These are phyloP conservation scores for Tetracladium maxilliforme DNA, from an alignment of 2,329 filamentous ascomycete species.

Conservation along the genomic window DNA sequence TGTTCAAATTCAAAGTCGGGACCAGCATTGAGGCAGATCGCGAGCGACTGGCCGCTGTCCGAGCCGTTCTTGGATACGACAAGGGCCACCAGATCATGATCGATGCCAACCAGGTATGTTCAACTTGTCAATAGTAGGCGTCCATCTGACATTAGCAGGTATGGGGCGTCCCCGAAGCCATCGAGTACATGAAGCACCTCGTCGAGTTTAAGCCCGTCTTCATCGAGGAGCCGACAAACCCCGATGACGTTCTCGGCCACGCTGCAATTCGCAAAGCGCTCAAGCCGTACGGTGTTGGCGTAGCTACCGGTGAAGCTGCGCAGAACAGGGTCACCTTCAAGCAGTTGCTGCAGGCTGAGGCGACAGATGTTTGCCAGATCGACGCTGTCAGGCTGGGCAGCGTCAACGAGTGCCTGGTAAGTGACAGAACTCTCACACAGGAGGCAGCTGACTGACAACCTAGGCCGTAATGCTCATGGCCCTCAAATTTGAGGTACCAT, in stretches of 20 bases:
- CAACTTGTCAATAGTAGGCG: background rate
- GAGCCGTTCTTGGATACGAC: conserved; percentile 72
- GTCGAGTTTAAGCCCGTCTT: conserved; percentile 72
- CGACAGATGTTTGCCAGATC: conserved; percentile 80
- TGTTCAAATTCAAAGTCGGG: conserved; percentile 90
- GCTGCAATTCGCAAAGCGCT: conserved; percentile 73
- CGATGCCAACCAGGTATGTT: conserved; percentile 67
- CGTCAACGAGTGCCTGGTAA: conserved; percentile 56
- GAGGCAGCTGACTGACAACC: background rate
- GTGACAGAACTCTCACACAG: background rate
- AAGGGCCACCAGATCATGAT: conserved; percentile 78
- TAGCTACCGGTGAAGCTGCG: conserved; percentile 90
- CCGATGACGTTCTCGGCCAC: conserved; percentile 82
- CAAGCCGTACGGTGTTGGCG: conserved; percentile 59
- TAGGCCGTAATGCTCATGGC: background rate
- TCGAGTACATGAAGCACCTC: conserved; percentile 72
- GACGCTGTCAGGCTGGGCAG: conserved; percentile 83
- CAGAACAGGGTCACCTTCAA: conserved; percentile 93
- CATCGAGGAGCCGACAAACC: conserved; percentile 86
- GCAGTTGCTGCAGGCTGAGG: conserved; percentile 66
- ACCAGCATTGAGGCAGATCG: conserved; percentile 57
- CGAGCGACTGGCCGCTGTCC: conserved; percentile 55
- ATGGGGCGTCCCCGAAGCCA: conserved; percentile 82
- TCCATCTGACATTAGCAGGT: conserved; percentile 23
- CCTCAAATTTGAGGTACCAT: conserved; percentile 45